Percentiles rank a stretch among this genome's conserved stretches.
phyloP scores from a whole-genome alignment of 768 basidiomycete species.

The Cystobasidium ongulense region DNA sequence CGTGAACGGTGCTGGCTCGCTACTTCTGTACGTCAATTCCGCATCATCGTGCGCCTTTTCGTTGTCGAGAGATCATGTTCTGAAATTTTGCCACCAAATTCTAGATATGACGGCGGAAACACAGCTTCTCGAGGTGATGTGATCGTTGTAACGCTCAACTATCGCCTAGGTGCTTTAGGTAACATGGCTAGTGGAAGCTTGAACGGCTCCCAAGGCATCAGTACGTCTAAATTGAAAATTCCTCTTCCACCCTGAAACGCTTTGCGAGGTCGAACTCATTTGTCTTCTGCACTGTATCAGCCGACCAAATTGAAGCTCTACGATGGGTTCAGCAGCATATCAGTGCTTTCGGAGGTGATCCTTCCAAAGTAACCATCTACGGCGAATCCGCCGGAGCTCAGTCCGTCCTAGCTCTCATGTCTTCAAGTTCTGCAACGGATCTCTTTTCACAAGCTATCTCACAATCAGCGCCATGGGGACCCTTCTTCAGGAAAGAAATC shows the following conservation, averaged over 20 bases:
- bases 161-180: conserved; percentile 30
- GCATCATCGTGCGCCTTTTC: background rate
- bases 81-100: background rate
- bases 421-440: conserved; percentile 25
- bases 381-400: conserved; percentile 56
- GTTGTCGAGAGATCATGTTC: conserved; percentile 4
- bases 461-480: conserved; percentile 28
- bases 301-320: conserved; percentile 31
- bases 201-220: conserved; percentile 12
- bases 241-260: background rate
- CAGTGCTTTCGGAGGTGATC: conserved; percentile 44
- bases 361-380: conserved; percentile 50
- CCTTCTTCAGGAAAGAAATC: conserved; percentile 16
- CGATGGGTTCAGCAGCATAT: conserved; percentile 45
- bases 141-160: conserved; percentile 39
- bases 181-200: conserved; percentile 23
- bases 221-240: conserved; percentile 21
- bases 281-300: background rate
- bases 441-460: conserved; percentile 24
- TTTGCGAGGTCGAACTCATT: background rate
- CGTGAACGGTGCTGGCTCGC: background rate
- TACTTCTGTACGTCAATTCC: conserved; percentile 6
- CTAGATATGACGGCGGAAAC: conserved; percentile 33
- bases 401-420: conserved; percentile 21
- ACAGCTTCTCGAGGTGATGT: conserved; percentile 32